These are phyloP conservation scores for Stachybotrys chartarum DNA, from an alignment of 2,329 filamentous ascomycete species.

Conservation along the genomic window DNA sequence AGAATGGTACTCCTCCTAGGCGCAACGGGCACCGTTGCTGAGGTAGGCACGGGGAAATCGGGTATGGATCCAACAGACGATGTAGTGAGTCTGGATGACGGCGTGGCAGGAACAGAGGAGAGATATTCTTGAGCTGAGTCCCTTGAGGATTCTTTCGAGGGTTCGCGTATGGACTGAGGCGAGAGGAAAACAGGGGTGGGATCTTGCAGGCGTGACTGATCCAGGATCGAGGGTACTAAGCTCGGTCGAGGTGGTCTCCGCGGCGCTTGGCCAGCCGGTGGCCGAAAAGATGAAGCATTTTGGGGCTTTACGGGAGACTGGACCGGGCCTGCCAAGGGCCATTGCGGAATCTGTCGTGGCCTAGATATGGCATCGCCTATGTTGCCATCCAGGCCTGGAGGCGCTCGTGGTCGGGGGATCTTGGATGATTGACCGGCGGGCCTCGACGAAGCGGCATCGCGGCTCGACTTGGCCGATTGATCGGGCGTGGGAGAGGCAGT, in stretches of 20 bases:
- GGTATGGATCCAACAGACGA: conserved; percentile 52
- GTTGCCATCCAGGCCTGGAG: conserved; percentile 12
- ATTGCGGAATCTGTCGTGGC: conserved; percentile 46
- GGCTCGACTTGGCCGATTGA: conserved; percentile 14
- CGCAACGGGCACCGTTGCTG: conserved; percentile 14
- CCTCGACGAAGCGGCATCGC: conserved; percentile 18
- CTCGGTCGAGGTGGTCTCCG: conserved; percentile 55
- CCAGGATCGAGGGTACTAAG: conserved; percentile 50
- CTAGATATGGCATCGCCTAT: conserved; percentile 41
- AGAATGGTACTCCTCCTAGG: conserved; percentile 44
- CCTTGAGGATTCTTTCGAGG: conserved; percentile 11
- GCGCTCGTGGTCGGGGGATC: conserved; percentile 9
- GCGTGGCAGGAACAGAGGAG: conserved; percentile 38
- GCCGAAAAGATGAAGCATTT: conserved; percentile 37
- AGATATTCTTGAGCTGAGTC: conserved; percentile 28
- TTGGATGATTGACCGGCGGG: conserved; percentile 11
- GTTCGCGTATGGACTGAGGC: conserved; percentile 23
- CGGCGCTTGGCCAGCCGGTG: conserved; percentile 45
- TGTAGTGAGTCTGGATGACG: conserved; percentile 41
- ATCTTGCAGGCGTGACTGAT: conserved; percentile 48
- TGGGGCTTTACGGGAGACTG: conserved; percentile 21
- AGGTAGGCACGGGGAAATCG: conserved; percentile 44
- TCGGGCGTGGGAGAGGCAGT: conserved; percentile 16
- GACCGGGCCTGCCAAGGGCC: conserved; percentile 40
- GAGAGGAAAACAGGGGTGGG: conserved; percentile 42